Percentiles rank a stretch among this genome's conserved stretches.
Evolutionary conservation across 495 filamentous ascomycete species (phyloP).

Genomic region (Amphirosellinia nigrospora): DNA sequence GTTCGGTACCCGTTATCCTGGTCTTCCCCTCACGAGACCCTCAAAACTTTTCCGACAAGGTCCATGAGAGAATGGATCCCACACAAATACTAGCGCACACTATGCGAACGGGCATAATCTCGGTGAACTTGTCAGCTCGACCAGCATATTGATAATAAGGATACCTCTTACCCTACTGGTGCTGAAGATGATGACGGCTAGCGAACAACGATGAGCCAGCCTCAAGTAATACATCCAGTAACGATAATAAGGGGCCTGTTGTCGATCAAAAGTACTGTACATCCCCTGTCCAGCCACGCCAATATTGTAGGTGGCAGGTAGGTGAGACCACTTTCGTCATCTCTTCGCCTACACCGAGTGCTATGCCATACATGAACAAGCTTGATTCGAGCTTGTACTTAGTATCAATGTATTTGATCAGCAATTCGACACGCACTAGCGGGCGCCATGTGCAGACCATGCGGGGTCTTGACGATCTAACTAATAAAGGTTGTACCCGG

Average conservation of each 20-base stretch:
- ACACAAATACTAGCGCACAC: too few relatives aligned
- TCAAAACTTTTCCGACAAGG: conserved; percentile 1
- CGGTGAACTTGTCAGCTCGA: not conserved
- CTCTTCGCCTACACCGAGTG: not conserved
- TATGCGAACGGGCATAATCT: not conserved
- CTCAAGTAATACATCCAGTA: not conserved
- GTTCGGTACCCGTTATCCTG: conserved; percentile 12
- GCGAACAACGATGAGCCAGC: too few relatives aligned
- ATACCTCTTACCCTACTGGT: too few relatives aligned
- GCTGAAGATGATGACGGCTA: too few relatives aligned
- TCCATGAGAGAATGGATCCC: conserved; percentile 10
- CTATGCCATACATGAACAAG: not conserved
- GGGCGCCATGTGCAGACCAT: not conserved
- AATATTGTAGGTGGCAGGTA: not conserved
- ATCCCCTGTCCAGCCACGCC: not conserved
- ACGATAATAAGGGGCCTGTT: not conserved
- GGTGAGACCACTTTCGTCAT: not conserved
- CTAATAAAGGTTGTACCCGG: not conserved
- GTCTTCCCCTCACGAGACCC: conserved; percentile 24
- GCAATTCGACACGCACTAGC: not conserved
- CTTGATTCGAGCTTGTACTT: not conserved
- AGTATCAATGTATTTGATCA: not conserved
- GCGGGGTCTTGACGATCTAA: conserved; percentile 1
- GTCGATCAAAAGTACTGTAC: not conserved
- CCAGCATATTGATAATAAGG: not conserved